phyloP scores from a whole-genome alignment of 495 filamentous ascomycete species.

The Astrothelium subdiscretum region DNA sequence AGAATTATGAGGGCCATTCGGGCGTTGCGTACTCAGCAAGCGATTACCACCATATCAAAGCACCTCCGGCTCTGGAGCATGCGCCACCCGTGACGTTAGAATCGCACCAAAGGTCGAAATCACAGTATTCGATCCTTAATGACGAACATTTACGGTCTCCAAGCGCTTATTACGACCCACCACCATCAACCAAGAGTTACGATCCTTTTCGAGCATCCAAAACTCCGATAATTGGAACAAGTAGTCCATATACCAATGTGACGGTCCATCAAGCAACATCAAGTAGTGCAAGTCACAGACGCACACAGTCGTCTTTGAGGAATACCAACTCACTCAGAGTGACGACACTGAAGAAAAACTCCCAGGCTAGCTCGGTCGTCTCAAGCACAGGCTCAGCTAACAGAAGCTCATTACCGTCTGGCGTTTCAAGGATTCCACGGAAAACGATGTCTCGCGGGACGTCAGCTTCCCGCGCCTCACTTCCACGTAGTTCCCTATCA shows the following conservation, averaged over 20 bases:
- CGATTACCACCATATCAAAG: conserved; percentile 73
- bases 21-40: conserved; percentile 67
- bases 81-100: conserved; percentile 25
- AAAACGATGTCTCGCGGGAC: not conserved
- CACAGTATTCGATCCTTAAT: conserved; percentile 61
- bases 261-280: conserved; percentile 47
- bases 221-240: conserved; percentile 26
- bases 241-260: conserved; percentile 47
- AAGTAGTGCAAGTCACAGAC: conserved; percentile 12
- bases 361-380: conserved; percentile 5
- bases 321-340: conserved; percentile 25
- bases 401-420: not conserved
- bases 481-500: conserved; percentile 23
- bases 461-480: conserved; percentile 10
- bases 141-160: conserved; percentile 35
- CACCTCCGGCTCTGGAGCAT: conserved; percentile 32
- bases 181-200: conserved; percentile 48
- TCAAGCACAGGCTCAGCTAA: conserved; percentile 13
- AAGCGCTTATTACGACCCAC: conserved; percentile 32
- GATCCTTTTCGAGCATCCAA: conserved; percentile 73
- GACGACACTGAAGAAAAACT: conserved; percentile 17
- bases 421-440: conserved; percentile 11
- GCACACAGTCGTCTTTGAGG: conserved; percentile 15
- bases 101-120: conserved; percentile 43
- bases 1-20: conserved; percentile 56